Evolutionary conservation across 192 early-diverging fungal genomes (phyloP), one percentile per base, ranked within the genome.

Genomic region (Rhizoclosmatium sp.): DNA sequence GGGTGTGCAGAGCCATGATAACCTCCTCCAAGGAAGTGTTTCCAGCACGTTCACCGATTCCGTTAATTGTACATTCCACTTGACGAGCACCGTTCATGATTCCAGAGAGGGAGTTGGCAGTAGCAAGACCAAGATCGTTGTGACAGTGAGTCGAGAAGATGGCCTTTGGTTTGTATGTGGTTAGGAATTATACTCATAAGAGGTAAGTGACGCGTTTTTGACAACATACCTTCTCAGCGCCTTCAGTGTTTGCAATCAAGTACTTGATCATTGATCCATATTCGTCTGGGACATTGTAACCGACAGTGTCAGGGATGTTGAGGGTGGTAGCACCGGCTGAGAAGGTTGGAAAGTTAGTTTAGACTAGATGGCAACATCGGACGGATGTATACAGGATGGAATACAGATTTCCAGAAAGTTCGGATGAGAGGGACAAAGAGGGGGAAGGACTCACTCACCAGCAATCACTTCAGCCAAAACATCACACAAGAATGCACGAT

Each of bases 301-400:
- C 97, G 40, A 99, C 97, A 0, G 97, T 99, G 80, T 99, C 97
- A n/a, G 97, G 96, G 70, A 99, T 97, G 82, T 99, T 99, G 65
- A 99, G 83, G 4, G 96, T 99, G 1, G 94, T 95, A 14, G 96
- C 97, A 48, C 97, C 97, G 10, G 96, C 96, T 74, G 89, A 87
- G 72, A 39, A 45, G 23, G 58, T 40, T 54, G 62, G 10, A 72
- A 47, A 48, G 14, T 47, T 2, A 96, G 93, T 3, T 14, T 10
- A 14, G 23, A 69, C 67, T 45, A 9, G 12, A 9, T 44, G 39
- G 16, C 3, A 44, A 41, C 66, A 69, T 31, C 31, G 31, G 31
- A 31, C 31, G 31, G 0, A 31, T 31, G 31, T 31, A 31, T 31
- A 31, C 31, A 31, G 31, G 31, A 31, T 31, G 31, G 0, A 31